phyloP scores from a whole-genome alignment of 1,139 yeast genomes.

The Kazachstania sp. region DNA sequence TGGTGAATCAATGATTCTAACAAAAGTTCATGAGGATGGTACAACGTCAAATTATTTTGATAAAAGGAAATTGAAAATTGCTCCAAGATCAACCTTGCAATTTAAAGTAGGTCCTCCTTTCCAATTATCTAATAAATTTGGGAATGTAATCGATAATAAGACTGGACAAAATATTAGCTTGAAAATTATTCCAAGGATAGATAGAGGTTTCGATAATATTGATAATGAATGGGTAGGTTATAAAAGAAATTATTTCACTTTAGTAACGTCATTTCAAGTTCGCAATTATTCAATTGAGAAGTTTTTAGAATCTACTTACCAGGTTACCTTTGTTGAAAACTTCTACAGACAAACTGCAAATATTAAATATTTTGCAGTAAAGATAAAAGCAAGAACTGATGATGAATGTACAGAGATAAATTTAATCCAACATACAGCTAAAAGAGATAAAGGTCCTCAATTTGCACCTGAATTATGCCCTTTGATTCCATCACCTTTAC shows the following conservation, averaged over 20 bases:
- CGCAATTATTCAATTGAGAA: conserved; percentile 24
- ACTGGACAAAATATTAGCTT: conserved; percentile 35
- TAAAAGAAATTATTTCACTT: conserved; percentile 57
- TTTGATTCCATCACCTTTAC: conserved; percentile 50
- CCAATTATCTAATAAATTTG: conserved; percentile 30
- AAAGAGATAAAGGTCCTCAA: conserved; percentile 65
- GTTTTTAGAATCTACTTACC: conserved; percentile 22
- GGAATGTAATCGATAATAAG: conserved; percentile 28
- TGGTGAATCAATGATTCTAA: conserved; percentile 13
- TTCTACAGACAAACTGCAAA: conserved; percentile 27
- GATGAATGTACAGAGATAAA: conserved; percentile 44
- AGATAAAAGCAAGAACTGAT: conserved; percentile 47
- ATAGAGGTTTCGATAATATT: conserved; percentile 52
- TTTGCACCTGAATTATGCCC: conserved; percentile 52
- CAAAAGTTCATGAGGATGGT: conserved; percentile 27
- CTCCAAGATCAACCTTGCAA: conserved; percentile 57
- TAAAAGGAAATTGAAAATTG: conserved; percentile 34
- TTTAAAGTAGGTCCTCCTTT: conserved; percentile 61
- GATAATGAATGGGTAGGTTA: conserved; percentile 61
- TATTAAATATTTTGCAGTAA: conserved; percentile 50
- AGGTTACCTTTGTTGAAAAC: conserved; percentile 8
- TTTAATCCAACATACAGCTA: conserved; percentile 61
- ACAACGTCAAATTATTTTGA: conserved; percentile 27
- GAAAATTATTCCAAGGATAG: conserved; percentile 46
- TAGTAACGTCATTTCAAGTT: conserved; percentile 36